Evolutionary conservation across 2,329 filamentous ascomycete species (phyloP), one percentile per base, ranked within the genome.

Genomic region (Gyromitra esculenta): DNA sequence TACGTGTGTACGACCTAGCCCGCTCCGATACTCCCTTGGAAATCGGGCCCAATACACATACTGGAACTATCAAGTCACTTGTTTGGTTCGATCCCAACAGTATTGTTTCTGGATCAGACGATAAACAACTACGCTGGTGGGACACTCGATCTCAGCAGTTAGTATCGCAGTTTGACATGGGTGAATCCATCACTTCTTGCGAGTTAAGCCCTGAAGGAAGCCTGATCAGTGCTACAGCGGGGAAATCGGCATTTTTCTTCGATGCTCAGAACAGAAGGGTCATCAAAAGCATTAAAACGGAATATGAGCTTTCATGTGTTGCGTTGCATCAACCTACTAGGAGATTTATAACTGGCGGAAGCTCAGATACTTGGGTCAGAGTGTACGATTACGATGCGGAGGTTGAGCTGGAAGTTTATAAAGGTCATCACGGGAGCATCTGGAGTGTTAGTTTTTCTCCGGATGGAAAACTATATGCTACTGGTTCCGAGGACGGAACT

Each of bases 361-460:
- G 92, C 78, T 92, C 91, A 50, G 95, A 97, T 82, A 98, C 96
- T 0, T 99, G 95, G 95, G 95, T 96, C n/a, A 90, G 93, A 76
- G 92, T 98, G 5, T 96, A 97, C 85, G 90, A 94, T 81, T 95
- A 94, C 84, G 93, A 97, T 75, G 90, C 91, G 64, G 91, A 91
- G 80, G 87, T 88, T 79, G 94, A 97, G 83, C 85, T 97, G 56
- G 96, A 98, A 83, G 91, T 95, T 11, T 93, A 97, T 85, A 97
- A 97, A 84, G 96, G 96, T 31, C 96, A 99, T 81, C 96, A 99
- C 82, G 96, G 96, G 1, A 95, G 95, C 0, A 96, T 99, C 78
- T 99, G 96, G 96, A 97, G 94, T 5, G 90, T 96, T 76, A 91
- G 91, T 73, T 99, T 97, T 84, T 96, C 94, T 0, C 96, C 96